Evolutionary conservation across 805 yeast genomes (phyloP).

Genomic region (Cyberlindnera bimundalis): DNA sequence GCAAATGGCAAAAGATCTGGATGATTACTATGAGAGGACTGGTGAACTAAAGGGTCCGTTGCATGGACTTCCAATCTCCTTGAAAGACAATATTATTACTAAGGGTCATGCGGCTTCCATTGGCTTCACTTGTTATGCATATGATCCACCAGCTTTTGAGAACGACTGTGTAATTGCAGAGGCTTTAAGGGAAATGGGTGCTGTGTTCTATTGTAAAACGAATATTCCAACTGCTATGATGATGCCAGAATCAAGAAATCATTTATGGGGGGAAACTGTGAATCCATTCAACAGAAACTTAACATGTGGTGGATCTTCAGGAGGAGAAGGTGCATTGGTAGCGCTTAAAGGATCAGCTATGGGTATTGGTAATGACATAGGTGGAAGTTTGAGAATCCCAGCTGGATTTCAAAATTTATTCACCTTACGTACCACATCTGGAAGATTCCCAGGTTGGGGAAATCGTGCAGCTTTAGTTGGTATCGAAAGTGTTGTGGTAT

Average conservation of each 20-base stretch:
- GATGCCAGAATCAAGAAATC: conserved; percentile 44
- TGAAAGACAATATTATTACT: conserved; percentile 43
- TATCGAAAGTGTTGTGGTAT: conserved; percentile 35
- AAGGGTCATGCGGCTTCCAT: conserved; percentile 45
- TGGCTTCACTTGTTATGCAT: conserved; percentile 45
- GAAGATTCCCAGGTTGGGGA: conserved; percentile 36
- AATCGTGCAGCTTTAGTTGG: conserved; percentile 22
- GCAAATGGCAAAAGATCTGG: conserved; percentile 50
- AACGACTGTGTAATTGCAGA: conserved; percentile 6
- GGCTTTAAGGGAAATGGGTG: conserved; percentile 44
- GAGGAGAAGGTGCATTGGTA: conserved; percentile 50
- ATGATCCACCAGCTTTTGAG: conserved; percentile 32
- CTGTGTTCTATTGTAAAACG: conserved; percentile 52
- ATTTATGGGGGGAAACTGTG: conserved; percentile 42
- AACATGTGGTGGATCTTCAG: conserved; percentile 50
- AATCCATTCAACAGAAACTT: conserved; percentile 42
- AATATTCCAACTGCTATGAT: conserved; percentile 49
- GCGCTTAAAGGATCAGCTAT: conserved; percentile 42
- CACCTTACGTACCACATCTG: conserved; percentile 42
- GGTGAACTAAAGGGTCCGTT: conserved; percentile 60
- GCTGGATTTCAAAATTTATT: conserved; percentile 40
- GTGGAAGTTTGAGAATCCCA: conserved; percentile 49
- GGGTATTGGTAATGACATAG: conserved; percentile 57
- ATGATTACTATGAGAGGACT: conserved; percentile 42
- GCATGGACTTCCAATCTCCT: conserved; percentile 64